Evolutionary conservation across 1,139 yeast species (phyloP).

Genomic region (Lodderomyces metapsilosis): DNA sequence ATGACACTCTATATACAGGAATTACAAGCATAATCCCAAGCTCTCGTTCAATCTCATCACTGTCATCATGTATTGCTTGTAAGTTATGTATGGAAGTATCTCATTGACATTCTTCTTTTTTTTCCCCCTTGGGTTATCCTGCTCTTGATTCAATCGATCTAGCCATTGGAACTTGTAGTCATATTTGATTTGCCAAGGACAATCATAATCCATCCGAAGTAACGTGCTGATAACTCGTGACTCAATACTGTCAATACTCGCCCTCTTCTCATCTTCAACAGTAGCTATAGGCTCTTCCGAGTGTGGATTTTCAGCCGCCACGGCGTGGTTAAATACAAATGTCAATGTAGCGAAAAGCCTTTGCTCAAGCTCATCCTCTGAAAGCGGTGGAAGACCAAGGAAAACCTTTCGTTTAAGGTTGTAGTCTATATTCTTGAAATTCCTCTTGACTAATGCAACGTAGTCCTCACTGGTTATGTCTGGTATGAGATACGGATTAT

Average conservation of each 20-base stretch:
- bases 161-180: constrained; percentile 33
- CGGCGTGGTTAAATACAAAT: constrained; percentile 42
- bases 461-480: constrained; percentile 9
- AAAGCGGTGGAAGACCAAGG: constrained; percentile 12
- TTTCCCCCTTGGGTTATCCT: constrained; percentile 4
- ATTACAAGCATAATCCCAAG: constrained; percentile 23
- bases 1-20: constrained; percentile 1
- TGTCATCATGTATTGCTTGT: constrained; percentile 27
- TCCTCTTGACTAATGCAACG: constrained; percentile 19
- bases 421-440: constrained; percentile 24
- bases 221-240: constrained; percentile 28
- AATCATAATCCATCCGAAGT: constrained; percentile 28
- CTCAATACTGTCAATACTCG: constrained; percentile 25
- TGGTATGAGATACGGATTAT: constrained; percentile 12
- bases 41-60: constrained; percentile 38
- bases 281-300: constrained; percentile 18
- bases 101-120: constrained; percentile 7
- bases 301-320: constrained; percentile 17
- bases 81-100: constrained; percentile 18
- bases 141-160: constrained; percentile 10
- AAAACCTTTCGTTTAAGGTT: constrained; percentile 17
- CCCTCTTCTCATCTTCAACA: constrained; percentile 21
- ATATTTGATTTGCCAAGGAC: constrained; percentile 29
- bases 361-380: constrained; percentile 18
- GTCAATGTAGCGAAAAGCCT: constrained; percentile 34